Conservation (phyloP, 352 stramenopile species). For the Thraustochytrium sp. region DNA sequence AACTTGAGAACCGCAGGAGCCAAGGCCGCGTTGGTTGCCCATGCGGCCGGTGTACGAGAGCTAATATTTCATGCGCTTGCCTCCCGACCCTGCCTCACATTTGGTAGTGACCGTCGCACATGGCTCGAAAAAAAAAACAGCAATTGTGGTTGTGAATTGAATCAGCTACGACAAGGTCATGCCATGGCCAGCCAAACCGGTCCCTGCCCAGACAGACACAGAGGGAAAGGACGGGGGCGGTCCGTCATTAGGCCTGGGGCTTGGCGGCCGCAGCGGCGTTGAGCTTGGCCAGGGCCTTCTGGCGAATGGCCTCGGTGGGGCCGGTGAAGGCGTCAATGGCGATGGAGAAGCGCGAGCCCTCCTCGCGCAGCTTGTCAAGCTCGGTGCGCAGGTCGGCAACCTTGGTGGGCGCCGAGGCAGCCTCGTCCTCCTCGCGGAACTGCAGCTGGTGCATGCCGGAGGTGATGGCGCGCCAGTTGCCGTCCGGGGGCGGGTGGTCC, state of each 20-base stretch:
- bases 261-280: constrained; percentile 15
- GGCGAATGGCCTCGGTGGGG: not conserved
- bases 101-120: not conserved
- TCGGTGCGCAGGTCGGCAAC: not conserved
- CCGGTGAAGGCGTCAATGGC: constrained; percentile 18
- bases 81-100: not conserved
- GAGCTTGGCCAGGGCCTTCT: not conserved
- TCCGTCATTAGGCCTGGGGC: not conserved
- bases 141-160: too few relatives aligned
- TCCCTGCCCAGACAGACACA: not conserved
- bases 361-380: not conserved
- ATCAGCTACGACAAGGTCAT: too few relatives aligned
- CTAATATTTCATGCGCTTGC: too few relatives aligned
- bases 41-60: too few relatives aligned
- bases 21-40: too few relatives aligned
- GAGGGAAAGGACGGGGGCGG: not conserved
- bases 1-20: too few relatives aligned
- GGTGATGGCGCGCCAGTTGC: constrained; percentile 19
- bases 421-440: constrained; percentile 22
- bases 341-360: constrained; percentile 30
- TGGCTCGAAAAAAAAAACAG: not conserved
- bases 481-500: not conserved
- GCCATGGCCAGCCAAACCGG: too few relatives aligned
- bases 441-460: constrained; percentile 20
- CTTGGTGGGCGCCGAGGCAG: not conserved